Base-by-base conservation (phyloP, 208 protist genomes). In the Naegleria fowleri region DNA sequence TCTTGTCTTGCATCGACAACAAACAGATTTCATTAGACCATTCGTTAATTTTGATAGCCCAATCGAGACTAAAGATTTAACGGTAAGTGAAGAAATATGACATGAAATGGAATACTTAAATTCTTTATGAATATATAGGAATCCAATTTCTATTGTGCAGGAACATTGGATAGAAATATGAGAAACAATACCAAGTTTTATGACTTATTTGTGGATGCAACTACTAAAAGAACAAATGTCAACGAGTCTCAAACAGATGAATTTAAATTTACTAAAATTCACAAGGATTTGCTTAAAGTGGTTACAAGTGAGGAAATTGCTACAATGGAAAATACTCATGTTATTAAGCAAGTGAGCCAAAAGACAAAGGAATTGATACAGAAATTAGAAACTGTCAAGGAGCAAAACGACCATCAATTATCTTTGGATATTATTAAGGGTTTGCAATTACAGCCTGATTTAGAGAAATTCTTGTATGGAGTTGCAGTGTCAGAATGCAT, bases 221-320 rank as follows among this genome's bases (percentile, higher is more conserved):
- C 83, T 25, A 86, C 13, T 25, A 36, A 40, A 11, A 40, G 15
- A 40, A 41, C 38, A 16, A 36, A 6, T 5, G 83, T 86, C 4
- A 25, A 19, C 19, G 83, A 86, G 16, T 16, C 13, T 40, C 15
- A 19, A 22, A 40, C 22, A n/a, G 36, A 36, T 41, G 83, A 86
- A 4, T 86, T 86, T 86, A 86, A 40, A 86, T 13, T 86, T 19
- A 86, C 38, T 36, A 86, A 86, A 86, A 43, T 86, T 41, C 83
- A 86, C 13, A n/a, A 40, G 36, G 83, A 86, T 76, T 33, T 19
- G 4, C 29, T 19, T 33, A 33, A 76, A 33, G 16, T 33, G 0
- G 29, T 19, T 33, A 76, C 59, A 76, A 4, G 59, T 76, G 29
- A 76, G 59, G 59, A 76, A 76, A 76, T 33, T 33, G 59, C 16